Percentiles rank a stretch among this genome's conserved stretches.
Evolutionary conservation across 2,329 filamentous ascomycete species (phyloP).

Genomic region (Achaetomium macrosporum): DNA sequence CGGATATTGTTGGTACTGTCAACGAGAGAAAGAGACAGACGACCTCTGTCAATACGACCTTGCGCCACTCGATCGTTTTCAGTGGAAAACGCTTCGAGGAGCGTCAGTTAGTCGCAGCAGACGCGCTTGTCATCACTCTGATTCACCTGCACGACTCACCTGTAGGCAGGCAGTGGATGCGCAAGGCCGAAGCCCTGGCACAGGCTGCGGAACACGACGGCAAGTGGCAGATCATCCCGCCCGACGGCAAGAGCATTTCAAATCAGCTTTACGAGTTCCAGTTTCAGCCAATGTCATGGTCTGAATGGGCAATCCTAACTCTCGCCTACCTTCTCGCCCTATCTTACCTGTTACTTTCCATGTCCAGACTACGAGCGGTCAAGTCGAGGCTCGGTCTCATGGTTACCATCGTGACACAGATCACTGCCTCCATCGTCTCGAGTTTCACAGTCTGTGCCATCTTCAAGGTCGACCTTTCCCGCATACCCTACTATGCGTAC

Average conservation of each 20-base stretch:
- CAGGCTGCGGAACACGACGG: slow-evolving; percentile 45
- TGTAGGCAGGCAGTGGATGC: slow-evolving; percentile 60
- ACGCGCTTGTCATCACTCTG: slow-evolving; percentile 72
- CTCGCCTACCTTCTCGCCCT: slow-evolving; percentile 59
- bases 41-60: slow-evolving; percentile 65
- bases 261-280: slow-evolving; percentile 72
- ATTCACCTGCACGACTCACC: slow-evolving; percentile 62
- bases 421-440: slow-evolving; percentile 65
- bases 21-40: slow-evolving; percentile 57
- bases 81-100: slow-evolving; percentile 73
- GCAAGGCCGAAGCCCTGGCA: slow-evolving; percentile 48
- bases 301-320: slow-evolving; percentile 58
- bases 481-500: slow-evolving; percentile 68
- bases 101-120: slow-evolving; percentile 61
- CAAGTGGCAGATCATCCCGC: slow-evolving; percentile 61
- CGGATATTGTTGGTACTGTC: slow-evolving; percentile 61
- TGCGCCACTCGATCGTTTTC: slow-evolving; percentile 74
- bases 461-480: slow-evolving; percentile 67
- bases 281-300: slow-evolving; percentile 64
- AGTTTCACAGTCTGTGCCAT: slow-evolving; percentile 76
- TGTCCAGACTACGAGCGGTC: slow-evolving; percentile 66
- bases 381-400: slow-evolving; percentile 71
- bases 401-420: slow-evolving; percentile 63
- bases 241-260: slow-evolving; percentile 45
- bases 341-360: slow-evolving; percentile 59